A percentile compares a stretch with the other conserved stretches of the same genome.
phyloP scores from a whole-genome alignment of 2,329 filamentous ascomycete genomes.

The Shiraia bambusicola region DNA sequence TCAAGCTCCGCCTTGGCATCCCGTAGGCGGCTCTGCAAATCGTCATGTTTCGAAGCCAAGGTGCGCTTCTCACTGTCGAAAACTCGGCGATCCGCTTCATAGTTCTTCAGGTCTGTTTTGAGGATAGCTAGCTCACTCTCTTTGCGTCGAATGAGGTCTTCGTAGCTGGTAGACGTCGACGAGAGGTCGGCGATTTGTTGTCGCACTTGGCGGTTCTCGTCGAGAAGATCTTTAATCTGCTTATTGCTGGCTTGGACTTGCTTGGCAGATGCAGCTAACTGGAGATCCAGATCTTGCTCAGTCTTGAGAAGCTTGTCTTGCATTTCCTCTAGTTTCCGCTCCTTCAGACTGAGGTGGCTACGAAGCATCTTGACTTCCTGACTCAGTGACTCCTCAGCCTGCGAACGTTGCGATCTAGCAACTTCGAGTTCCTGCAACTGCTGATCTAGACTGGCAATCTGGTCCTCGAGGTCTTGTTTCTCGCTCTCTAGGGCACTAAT shows the following conservation, averaged over 20 bases:
- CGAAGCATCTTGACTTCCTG: constrained; percentile 89
- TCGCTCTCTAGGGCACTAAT: constrained; percentile 85
- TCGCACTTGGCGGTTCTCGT: constrained; percentile 80
- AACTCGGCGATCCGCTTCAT: constrained; percentile 74
- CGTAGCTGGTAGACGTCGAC: constrained; percentile 89
- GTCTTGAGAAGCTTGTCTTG: constrained; percentile 80
- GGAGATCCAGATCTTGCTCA: constrained; percentile 86
- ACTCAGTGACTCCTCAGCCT: constrained; percentile 72
- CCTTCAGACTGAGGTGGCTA: constrained; percentile 85
- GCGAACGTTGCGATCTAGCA: constrained; percentile 70
- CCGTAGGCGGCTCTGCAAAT: constrained; percentile 71
- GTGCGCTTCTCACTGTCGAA: constrained; percentile 77
- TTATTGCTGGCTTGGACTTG: constrained; percentile 73
- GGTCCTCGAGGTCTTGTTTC: constrained; percentile 71
- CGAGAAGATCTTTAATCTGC: constrained; percentile 72
- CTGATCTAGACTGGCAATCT: constrained; percentile 68
- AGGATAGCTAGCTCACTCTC: constrained; percentile 89
- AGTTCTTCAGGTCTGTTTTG: constrained; percentile 79
- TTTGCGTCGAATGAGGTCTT: constrained; percentile 89
- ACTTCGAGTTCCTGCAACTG: constrained; percentile 71
- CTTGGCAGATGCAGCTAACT: constrained; percentile 74
- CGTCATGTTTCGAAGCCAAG: constrained; percentile 75
- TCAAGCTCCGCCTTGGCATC: constrained; percentile 87
- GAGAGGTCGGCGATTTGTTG: constrained; percentile 85
- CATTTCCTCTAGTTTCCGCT: constrained; percentile 84